Percentiles rank a stretch among this genome's conserved stretches.
These are phyloP conservation scores for Nemania diffusa DNA, from an alignment of 2,329 filamentous ascomycete species.

Conservation along the genomic window DNA sequence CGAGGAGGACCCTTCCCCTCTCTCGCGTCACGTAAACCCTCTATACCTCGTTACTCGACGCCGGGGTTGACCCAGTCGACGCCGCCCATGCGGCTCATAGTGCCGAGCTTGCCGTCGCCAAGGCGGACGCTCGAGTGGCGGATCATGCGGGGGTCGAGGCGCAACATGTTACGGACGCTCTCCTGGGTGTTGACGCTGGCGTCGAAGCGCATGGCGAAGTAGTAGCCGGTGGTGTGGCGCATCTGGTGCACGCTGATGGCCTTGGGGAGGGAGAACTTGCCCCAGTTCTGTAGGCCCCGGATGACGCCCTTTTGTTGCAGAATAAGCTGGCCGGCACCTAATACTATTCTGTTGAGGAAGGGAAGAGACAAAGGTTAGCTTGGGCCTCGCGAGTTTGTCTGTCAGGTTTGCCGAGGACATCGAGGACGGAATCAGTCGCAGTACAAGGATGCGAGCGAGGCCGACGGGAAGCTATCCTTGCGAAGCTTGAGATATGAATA, in stretches of 20 bases:
- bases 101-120: conserved; percentile 70
- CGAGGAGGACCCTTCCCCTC: not conserved
- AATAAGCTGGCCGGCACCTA: conserved; percentile 83
- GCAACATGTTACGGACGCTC: conserved; percentile 77
- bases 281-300: conserved; percentile 95
- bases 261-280: conserved; percentile 85
- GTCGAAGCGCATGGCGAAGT: conserved; percentile 99
- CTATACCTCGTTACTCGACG: conserved; percentile 12
- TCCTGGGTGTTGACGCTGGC: conserved; percentile 77
- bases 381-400: not conserved
- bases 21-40: not conserved
- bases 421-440: not conserved
- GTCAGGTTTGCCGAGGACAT: not conserved
- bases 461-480: not conserved
- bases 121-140: conserved; percentile 88
- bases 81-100: conserved; percentile 60
- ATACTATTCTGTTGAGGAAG: conserved; percentile 75
- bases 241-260: conserved; percentile 83
- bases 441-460: no score
- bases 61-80: conserved; percentile 57
- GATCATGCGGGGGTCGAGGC: conserved; percentile 90
- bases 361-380: conserved; percentile 1
- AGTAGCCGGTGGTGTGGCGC: conserved; percentile 86
- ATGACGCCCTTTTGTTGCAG: conserved; percentile 88
- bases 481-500: not conserved